A percentile compares a stretch with the other conserved stretches of the same genome.
Conservation (phyloP, 345 rosid genomes). For the Excoecaria cochinchinensis region DNA sequence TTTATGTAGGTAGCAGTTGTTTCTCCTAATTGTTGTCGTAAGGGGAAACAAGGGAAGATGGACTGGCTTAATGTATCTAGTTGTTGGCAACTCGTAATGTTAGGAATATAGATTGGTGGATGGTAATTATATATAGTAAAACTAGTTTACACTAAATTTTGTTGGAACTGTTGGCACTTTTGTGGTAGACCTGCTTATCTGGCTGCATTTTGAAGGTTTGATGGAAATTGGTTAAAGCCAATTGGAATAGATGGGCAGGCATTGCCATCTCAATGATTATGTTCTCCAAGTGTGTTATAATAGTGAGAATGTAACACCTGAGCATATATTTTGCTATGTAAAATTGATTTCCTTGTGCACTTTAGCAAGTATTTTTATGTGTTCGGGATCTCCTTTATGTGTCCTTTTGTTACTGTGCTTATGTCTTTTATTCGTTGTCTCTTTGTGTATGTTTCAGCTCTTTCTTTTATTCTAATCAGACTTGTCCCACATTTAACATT, state of each 20-base stretch:
- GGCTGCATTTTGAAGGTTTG: too few relatives aligned
- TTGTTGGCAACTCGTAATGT: conserved; percentile 13
- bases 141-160: too few relatives aligned
- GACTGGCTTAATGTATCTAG: conserved; percentile 23
- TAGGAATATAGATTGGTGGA: conserved; percentile 12
- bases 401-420: not conserved
- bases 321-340: not conserved
- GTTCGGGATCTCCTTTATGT: not conserved
- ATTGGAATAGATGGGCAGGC: not conserved
- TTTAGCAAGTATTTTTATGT: not conserved
- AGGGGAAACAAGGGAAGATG: conserved; percentile 6
- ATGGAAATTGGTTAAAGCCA: too few relatives aligned
- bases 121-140: conserved; percentile 11
- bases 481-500: not conserved
- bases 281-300: too few relatives aligned
- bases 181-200: too few relatives aligned
- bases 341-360: not conserved
- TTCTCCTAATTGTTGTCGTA: conserved; percentile 3
- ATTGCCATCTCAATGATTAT: not conserved
- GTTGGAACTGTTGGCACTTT: too few relatives aligned
- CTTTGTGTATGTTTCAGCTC: not conserved
- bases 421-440: not conserved
- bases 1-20: conserved; percentile 18
- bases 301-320: too few relatives aligned
- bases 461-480: too few relatives aligned